phyloP scores from a whole-genome alignment of 2,329 filamentous ascomycete species.

The Stagonosporopsis cucurbitacearum region DNA sequence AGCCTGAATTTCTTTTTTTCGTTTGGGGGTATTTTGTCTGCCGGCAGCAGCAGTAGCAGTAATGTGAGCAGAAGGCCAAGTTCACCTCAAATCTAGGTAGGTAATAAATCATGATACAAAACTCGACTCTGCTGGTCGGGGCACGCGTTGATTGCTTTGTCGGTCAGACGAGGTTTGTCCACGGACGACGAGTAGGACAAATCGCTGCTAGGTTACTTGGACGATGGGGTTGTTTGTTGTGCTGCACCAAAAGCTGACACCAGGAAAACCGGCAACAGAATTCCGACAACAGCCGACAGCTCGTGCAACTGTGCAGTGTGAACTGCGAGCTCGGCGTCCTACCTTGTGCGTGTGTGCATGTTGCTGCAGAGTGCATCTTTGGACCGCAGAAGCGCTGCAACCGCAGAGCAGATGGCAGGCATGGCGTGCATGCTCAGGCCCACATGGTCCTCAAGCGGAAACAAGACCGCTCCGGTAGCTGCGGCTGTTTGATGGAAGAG shows the following conservation, averaged over 20 bases:
- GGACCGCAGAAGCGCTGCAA: constrained; percentile 40
- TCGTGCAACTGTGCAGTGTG: not conserved
- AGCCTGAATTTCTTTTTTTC: too few species aligned
- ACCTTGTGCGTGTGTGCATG: constrained; percentile 8
- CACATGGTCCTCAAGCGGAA: constrained; percentile 34
- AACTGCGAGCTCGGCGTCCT: constrained; percentile 4
- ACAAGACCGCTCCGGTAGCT: constrained; percentile 29
- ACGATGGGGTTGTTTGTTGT: not conserved
- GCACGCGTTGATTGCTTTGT: not conserved
- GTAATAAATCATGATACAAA: too few species aligned
- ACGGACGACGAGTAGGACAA: not conserved
- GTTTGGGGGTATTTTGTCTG: too few species aligned
- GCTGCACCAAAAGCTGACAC: constrained; percentile 1
- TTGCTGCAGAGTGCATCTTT: constrained; percentile 16
- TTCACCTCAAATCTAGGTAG: too few species aligned
- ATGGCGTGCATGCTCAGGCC: constrained; percentile 20
- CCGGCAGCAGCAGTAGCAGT: too few species aligned
- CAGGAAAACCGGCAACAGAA: not conserved
- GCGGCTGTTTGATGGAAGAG: constrained; percentile 6
- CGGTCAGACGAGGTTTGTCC: constrained; percentile 6
- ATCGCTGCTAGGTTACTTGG: not conserved
- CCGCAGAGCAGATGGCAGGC: constrained; percentile 25
- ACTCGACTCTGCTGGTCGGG: not conserved
- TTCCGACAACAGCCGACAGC: not conserved
- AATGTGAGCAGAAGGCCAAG: too few species aligned